These are phyloP conservation scores for Penicillium verhagenii DNA, from an alignment of 495 filamentous ascomycete species.

Conservation along the genomic window DNA sequence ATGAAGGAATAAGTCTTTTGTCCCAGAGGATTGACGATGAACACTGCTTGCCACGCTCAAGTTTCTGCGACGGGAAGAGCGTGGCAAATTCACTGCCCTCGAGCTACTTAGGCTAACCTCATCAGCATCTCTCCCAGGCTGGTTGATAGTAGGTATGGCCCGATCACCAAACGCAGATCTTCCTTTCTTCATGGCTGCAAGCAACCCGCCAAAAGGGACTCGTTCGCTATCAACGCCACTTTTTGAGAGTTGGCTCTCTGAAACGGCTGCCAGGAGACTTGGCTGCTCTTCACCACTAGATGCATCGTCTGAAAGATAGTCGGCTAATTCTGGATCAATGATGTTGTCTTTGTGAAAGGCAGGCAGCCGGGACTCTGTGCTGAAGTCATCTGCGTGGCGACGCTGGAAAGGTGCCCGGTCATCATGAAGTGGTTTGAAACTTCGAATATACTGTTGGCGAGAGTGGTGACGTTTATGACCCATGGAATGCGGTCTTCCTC, in stretches of 20 bases:
- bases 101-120: conserved; percentile 59
- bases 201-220: conserved; percentile 50
- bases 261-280: conserved; percentile 76
- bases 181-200: conserved; percentile 69
- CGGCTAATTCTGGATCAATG: conserved; percentile 93
- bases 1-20: conserved; percentile 41
- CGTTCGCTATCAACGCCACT: conserved; percentile 54
- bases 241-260: conserved; percentile 47
- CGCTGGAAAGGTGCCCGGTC: conserved; percentile 91
- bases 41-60: conserved; percentile 71
- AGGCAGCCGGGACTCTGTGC: conserved; percentile 65
- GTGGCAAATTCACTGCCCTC: conserved; percentile 51
- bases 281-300: conserved; percentile 91
- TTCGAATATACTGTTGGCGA: conserved; percentile 71
- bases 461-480: conserved; percentile 84
- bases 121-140: conserved; percentile 60
- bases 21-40: conserved; percentile 67
- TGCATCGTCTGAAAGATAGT: conserved; percentile 92
- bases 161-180: conserved; percentile 72
- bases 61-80: conserved; percentile 65
- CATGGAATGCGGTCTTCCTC: conserved; percentile 62
- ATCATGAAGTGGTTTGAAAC: conserved; percentile 59
- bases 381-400: conserved; percentile 60
- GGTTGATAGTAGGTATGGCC: conserved; percentile 59
- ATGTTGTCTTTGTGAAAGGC: conserved; percentile 98